Base-by-base conservation (phyloP, 2,329 filamentous ascomycete genomes). In the Arthrocladium fulminans region DNA sequence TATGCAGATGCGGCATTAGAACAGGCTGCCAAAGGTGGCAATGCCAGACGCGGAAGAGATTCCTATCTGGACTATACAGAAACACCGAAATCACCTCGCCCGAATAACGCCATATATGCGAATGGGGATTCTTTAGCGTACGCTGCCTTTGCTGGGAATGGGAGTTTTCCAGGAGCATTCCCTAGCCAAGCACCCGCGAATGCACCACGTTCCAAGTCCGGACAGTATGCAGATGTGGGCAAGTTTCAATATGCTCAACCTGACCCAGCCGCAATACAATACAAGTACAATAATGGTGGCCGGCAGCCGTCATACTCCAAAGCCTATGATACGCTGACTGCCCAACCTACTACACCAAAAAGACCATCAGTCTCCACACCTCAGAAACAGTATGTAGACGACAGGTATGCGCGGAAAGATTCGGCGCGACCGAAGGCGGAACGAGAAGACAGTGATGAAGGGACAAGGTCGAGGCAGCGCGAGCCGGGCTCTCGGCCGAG, bases 401-500 rank as follows among this genome's bases (percentile, higher is more conserved):
- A 51, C 34, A 48, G 47, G 25, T 50, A 50, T 38, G 50, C 52
- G 15, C 40, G 40, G 13, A 50, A 49, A 22, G 51, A 54, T 35
- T 23, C 22, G 19, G 13, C 19, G 22, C 24, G 46, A n/a, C 54
- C 55, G 20, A 51, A 55, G 45, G 48, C 48, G 17, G 54, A 46
- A 20, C 48, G 54, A 40, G 47, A 54, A 10, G 48, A 51, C 23
- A 45, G 52, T 25, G 47, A 52, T 43, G 42, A 42, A 48, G 32
- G 53, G 44, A 38, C 40, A 45, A 27, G 46, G 51, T 19, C 45
- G 48, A 23, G 50, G 53, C 39, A 60, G 60, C 47, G 57, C 64
- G 22, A 65, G 66, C 47, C 63, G 65, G 32, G 57, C n/a, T 10
- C 19, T 8, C 60, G 1, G 66, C 66, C 5, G 62, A 62, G 19